phyloP scores from a whole-genome alignment of 2,329 filamentous ascomycete genomes.

The Penicillium sp. region DNA sequence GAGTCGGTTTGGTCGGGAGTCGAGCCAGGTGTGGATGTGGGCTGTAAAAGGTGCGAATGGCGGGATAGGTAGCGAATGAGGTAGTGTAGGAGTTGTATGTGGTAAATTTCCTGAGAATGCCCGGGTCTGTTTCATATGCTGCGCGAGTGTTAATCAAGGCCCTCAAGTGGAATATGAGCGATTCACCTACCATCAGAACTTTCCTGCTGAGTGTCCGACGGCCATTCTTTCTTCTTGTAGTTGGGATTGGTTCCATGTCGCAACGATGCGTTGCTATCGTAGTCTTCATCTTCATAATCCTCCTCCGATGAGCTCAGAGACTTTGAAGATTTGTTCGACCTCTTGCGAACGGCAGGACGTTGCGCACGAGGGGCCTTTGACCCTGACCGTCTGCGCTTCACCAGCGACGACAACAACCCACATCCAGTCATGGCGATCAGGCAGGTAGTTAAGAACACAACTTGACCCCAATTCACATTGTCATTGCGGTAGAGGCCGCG shows the following conservation, averaged over 20 bases:
- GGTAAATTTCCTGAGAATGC: conserved; percentile 75
- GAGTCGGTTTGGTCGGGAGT: conserved; percentile 68
- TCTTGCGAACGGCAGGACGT: conserved; percentile 14
- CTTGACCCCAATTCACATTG: conserved; percentile 27
- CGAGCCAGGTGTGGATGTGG: conserved; percentile 79
- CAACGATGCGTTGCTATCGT: conserved; percentile 34
- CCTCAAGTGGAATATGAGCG: neutral
- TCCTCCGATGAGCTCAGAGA: conserved; percentile 37
- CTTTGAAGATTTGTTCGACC: conserved; percentile 25
- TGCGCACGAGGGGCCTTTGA: conserved; percentile 12
- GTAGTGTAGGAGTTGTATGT: conserved; percentile 71
- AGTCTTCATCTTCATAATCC: conserved; percentile 37
- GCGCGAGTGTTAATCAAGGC: conserved; percentile 10
- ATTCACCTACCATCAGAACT: conserved; percentile 30
- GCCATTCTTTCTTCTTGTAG: conserved; percentile 18
- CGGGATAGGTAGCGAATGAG: conserved; percentile 64
- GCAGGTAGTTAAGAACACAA: conserved; percentile 33
- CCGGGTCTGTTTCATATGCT: conserved; percentile 62
- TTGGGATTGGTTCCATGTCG: conserved; percentile 25
- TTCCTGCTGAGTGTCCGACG: conserved; percentile 27
- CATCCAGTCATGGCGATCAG: conserved; percentile 38
- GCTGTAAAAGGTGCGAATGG: conserved; percentile 78
- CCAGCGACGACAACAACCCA: conserved; percentile 31
- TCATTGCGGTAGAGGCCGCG: conserved; percentile 28
- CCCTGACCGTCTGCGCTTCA: conserved; percentile 23